These are phyloP conservation scores for Leccinum fibrillosum DNA, from an alignment of 768 basidiomycete species.

Conservation along the genomic window DNA sequence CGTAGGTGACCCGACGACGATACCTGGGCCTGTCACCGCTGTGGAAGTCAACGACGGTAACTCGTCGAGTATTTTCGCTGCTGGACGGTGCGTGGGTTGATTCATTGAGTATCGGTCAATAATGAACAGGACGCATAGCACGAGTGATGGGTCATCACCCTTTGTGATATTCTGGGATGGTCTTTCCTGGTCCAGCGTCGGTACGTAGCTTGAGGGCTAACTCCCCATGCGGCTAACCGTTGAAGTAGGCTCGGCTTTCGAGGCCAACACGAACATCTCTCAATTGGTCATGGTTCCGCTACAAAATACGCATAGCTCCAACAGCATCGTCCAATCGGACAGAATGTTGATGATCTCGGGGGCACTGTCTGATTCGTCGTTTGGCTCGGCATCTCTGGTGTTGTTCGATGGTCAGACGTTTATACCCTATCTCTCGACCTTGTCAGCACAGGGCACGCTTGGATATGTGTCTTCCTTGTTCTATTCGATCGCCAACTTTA, in stretches of 20 bases:
- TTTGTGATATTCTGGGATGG: slow-evolving; percentile 91
- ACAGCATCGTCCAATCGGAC: slow-evolving; percentile 74
- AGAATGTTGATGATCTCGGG: slow-evolving; percentile 92
- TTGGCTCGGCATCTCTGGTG: slow-evolving; percentile 80
- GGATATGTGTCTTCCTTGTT: slow-evolving; percentile 79
- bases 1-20: slow-evolving; percentile 52
- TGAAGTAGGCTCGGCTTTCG: slow-evolving; percentile 50
- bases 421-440: slow-evolving; percentile 78
- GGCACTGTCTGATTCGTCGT: slow-evolving; percentile 58
- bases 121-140: slow-evolving; percentile 31
- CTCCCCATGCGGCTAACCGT: not conserved
- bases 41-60: slow-evolving; percentile 82
- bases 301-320: slow-evolving; percentile 66
- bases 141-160: slow-evolving; percentile 55
- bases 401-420: slow-evolving; percentile 83
- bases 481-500: slow-evolving; percentile 76
- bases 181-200: slow-evolving; percentile 62
- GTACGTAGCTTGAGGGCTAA: slow-evolving; percentile 34
- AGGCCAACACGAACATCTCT: slow-evolving; percentile 61
- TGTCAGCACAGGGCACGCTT: slow-evolving; percentile 58
- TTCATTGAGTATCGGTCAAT: not conserved
- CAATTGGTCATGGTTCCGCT: slow-evolving; percentile 92
- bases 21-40: slow-evolving; percentile 91
- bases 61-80: slow-evolving; percentile 81
- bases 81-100: slow-evolving; percentile 66